A percentile compares a stretch with the other conserved stretches of the same genome.
phyloP scores from a whole-genome alignment of 768 basidiomycete genomes.

The Phanerodontia chrysosporium region DNA sequence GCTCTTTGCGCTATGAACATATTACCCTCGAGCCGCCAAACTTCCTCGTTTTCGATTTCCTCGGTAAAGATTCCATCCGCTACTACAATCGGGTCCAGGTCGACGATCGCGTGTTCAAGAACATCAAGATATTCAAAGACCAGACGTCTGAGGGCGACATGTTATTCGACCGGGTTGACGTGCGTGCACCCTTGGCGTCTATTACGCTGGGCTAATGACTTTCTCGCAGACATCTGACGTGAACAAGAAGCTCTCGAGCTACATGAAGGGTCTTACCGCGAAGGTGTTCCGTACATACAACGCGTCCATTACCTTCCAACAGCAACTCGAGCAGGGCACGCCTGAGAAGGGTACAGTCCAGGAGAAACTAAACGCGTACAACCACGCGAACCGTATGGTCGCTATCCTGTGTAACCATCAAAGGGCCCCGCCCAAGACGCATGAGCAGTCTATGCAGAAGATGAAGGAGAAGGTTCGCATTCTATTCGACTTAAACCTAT shows the following conservation, averaged over 20 bases:
- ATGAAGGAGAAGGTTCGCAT: slow-evolving; percentile 80
- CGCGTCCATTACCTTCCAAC: slow-evolving; percentile 93
- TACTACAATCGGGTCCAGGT: slow-evolving; percentile 92
- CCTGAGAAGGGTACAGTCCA: slow-evolving; percentile 72
- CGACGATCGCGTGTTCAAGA: slow-evolving; percentile 94
- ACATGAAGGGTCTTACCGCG: slow-evolving; percentile 97
- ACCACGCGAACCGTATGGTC: slow-evolving; percentile 94
- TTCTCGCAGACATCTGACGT: slow-evolving; percentile 65
- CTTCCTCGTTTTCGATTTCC: slow-evolving; percentile 91
- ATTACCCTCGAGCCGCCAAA: slow-evolving; percentile 88
- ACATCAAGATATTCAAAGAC: slow-evolving; percentile 94
- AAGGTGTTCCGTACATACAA: slow-evolving; percentile 99
- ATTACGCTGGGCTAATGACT: background rate
- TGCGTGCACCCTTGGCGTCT: slow-evolving; percentile 38
- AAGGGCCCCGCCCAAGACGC: slow-evolving; percentile 86
- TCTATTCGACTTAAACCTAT: slow-evolving; percentile 1
- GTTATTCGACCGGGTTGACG: slow-evolving; percentile 92
- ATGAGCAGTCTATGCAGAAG: slow-evolving; percentile 92
- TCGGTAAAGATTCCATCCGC: slow-evolving; percentile 98
- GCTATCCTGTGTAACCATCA: slow-evolving; percentile 99
- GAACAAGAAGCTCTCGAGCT: slow-evolving; percentile 88
- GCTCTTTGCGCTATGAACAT: slow-evolving; percentile 95
- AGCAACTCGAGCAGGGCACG: slow-evolving; percentile 75
- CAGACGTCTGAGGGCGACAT: slow-evolving; percentile 85
- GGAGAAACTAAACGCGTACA: slow-evolving; percentile 96